Conservation (phyloP, 2,329 filamentous ascomycete genomes). For the Beauveria medogensis region DNA sequence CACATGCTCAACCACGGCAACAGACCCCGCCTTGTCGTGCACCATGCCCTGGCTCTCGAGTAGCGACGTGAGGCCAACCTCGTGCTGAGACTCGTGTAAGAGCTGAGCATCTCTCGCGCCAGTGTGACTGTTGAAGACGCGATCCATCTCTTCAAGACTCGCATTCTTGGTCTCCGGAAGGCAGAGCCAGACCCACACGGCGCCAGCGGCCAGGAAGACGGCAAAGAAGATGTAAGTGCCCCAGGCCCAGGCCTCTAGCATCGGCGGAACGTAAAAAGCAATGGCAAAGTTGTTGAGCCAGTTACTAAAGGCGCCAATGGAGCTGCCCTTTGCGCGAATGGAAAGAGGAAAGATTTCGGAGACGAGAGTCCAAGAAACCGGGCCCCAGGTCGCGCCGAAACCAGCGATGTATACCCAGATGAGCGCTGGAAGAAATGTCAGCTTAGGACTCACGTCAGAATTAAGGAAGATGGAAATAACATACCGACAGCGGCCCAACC, state of each 20-base stretch:
- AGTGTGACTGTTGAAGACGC: slow-evolving; percentile 36
- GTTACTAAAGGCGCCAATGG: slow-evolving; percentile 34
- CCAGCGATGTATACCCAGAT: slow-evolving; percentile 44
- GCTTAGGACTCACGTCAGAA: not conserved
- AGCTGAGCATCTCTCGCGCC: slow-evolving; percentile 20
- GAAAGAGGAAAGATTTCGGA: slow-evolving; percentile 39
- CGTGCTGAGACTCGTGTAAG: slow-evolving; percentile 17
- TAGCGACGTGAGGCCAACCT: slow-evolving; percentile 16
- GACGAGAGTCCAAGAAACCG: slow-evolving; percentile 39
- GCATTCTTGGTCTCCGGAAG: slow-evolving; percentile 48
- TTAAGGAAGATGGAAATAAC: not conserved
- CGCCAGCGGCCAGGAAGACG: slow-evolving; percentile 36
- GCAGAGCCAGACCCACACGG: slow-evolving; percentile 41
- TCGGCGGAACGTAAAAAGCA: slow-evolving; percentile 36
- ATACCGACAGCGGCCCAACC: slow-evolving; percentile 29
- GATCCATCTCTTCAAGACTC: slow-evolving; percentile 46
- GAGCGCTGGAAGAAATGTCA: slow-evolving; percentile 14
- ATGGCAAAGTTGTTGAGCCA: slow-evolving; percentile 41
- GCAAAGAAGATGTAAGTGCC: slow-evolving; percentile 52
- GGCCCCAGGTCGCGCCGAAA: slow-evolving; percentile 35
- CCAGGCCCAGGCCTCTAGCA: slow-evolving; percentile 30
- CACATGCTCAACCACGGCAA: not conserved
- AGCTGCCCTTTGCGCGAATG: slow-evolving; percentile 35
- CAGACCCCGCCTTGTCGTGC: slow-evolving; percentile 2
- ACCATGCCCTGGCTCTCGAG: not conserved